Evolutionary conservation across 2,329 filamentous ascomycete species (phyloP), one percentile per base, ranked within the genome.

Genomic region (Monosporascus sp.): DNA sequence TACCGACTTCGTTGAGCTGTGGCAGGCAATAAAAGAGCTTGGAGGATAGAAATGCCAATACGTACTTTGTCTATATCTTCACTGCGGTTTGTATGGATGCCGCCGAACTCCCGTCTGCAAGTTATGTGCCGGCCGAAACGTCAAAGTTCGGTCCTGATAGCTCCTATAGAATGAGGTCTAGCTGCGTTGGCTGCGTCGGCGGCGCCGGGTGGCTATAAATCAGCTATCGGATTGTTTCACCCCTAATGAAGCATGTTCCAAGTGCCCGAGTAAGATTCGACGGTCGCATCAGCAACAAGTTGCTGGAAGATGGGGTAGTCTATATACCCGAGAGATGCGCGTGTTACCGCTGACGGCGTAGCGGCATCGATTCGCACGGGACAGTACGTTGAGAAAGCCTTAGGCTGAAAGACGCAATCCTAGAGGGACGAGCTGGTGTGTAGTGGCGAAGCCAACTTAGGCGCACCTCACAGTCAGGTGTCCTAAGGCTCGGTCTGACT

Each of bases 311-410:
- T n/a, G 58, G 61, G 63, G 62, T 63, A 68, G 65, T 69, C 68
- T 74, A 72, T 71, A 74, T 72, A 71, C 58, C 51, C 52, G 56
- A 58, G 53, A 49, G 48, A 44, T 46, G 50, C 47, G 43, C 55
- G 57, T 62, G 58, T 50, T 57, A 57, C 58, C 58, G 52, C 57
- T 60, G 61, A 59, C 56, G 65, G 24, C 43, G 24, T 58, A 51
- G 61, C 65, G 62, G 61, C 61, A 63, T 63, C 57, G 51, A 59
- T 65, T 68, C 59, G 64, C 61, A 68, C 65, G 66, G 62, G 58
- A 60, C 53, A 49, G 60, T 56, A 57, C 54, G 57, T 55, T 55
- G 56, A 58, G 60, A 59, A 61, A 59, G 56, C 37, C 51, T 55
- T 52, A 52, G 56, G 58, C 54, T 54, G 51, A 55, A 63, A 59